These are phyloP conservation scores for Sporodiniella umbellata DNA, from an alignment of 371 early-diverging fungal species.

Conservation along the genomic window DNA sequence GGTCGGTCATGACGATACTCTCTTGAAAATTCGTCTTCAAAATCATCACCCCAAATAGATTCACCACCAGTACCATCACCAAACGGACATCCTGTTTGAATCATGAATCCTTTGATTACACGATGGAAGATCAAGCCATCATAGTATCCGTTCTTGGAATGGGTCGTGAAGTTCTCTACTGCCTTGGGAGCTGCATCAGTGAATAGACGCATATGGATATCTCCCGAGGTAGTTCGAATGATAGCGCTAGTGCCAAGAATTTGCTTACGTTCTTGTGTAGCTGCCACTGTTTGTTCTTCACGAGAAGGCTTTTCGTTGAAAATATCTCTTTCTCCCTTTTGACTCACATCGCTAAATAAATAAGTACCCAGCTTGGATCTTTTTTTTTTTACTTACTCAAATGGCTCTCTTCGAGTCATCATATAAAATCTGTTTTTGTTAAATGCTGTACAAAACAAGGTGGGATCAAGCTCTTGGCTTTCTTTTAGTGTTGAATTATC, in stretches of 20 bases:
- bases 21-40: conserved; percentile 91
- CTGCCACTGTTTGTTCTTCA: conserved; percentile 92
- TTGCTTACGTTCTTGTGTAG: conserved; percentile 56
- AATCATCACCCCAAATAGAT: conserved; percentile 90
- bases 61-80: conserved; percentile 97
- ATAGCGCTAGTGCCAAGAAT: conserved; percentile 73
- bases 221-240: conserved; percentile 84
- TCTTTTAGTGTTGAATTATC: conserved; percentile 80
- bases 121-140: conserved; percentile 84
- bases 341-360: conserved; percentile 25
- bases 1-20: conserved; percentile 84
- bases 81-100: conserved; percentile 85
- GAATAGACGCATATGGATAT: conserved; percentile 81
- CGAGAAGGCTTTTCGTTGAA: conserved; percentile 96
- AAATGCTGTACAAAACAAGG: conserved; percentile 86
- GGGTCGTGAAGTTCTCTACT: conserved; percentile 91
- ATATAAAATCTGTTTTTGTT: conserved; percentile 91
- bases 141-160: conserved; percentile 76
- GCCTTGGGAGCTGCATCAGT: conserved; percentile 88
- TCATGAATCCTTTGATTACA: conserved; percentile 89
- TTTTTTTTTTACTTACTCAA: conserved; percentile 46
- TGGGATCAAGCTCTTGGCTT: conserved; percentile 74
- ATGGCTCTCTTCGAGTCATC: conserved; percentile 86
- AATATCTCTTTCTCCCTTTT: conserved; percentile 82
- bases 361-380: background rate